Evolutionary conservation across 768 basidiomycete genomes (phyloP), one percentile per base, ranked within the genome.

Genomic region (Kockovaella imperatae): DNA sequence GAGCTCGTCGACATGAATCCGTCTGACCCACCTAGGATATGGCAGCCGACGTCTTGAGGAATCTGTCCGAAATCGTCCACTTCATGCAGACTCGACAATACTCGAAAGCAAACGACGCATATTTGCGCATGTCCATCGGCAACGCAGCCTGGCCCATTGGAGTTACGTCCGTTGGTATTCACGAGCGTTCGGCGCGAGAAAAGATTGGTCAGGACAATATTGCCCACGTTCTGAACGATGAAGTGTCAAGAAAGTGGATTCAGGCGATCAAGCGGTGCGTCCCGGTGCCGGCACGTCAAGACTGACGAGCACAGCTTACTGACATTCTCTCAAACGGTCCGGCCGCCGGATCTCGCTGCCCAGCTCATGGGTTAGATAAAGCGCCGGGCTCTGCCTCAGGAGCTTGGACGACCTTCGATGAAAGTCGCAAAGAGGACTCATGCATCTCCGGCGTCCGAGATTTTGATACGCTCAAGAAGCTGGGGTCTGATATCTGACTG

Each of bases 111-210:
- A 99, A 97, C 62, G 95, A 99, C 67, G 84, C 91, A 0, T 99
- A 99, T 69, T 80, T 99, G 20, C 84, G 95, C 5, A 75, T 99
- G 31, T 90, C 87, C 4, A 99, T 99, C 55, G 95, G 95, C 28
- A 99, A 95, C 62, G 93, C 95, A 0, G 91, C 95, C 2, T 99
- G 95, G 95, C 95, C 95, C 1, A 99, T 99, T 63, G 95, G 95
- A 35, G 95, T 99, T 7, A 99, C 95, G 52, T 93, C 93, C 86
- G 95, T 97, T 74, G 91, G 90, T 75, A 95, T 97, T 47, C 95
- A 99, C 74, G 95, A 95, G 72, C 86, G 95, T 67, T 89, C 87
- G 0, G 95, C 93, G 1, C 83, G 91, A 54, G 93, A 99, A 72
- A 96, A 96, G 74, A 99, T 99, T 52, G 90, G 87, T 13, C 83